These are phyloP conservation scores for Naganishia antarctica DNA, from an alignment of 768 basidiomycete species.

Conservation along the genomic window DNA sequence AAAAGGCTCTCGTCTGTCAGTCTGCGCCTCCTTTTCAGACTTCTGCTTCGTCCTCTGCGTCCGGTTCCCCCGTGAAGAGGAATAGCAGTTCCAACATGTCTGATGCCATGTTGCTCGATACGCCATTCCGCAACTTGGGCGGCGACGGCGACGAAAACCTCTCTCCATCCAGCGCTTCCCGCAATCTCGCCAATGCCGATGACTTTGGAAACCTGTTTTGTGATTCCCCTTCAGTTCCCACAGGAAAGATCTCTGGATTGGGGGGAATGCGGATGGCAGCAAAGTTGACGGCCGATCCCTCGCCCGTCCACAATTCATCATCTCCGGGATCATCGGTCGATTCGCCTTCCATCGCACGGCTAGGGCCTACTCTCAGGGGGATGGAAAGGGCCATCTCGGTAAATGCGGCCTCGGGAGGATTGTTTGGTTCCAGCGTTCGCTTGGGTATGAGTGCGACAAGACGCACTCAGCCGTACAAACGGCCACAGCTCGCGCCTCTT, in stretches of 20 bases:
- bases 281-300: slow-evolving; percentile 29
- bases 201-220: slow-evolving; percentile 44
- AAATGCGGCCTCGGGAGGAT: slow-evolving; percentile 30
- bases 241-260: slow-evolving; percentile 6
- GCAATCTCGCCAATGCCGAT: slow-evolving; percentile 35
- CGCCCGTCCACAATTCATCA: slow-evolving; percentile 30
- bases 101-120: slow-evolving; percentile 42
- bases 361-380: slow-evolving; percentile 27
- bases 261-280: slow-evolving; percentile 14
- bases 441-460: slow-evolving; percentile 32
- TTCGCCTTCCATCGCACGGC: slow-evolving; percentile 43
- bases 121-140: slow-evolving; percentile 28
- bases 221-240: slow-evolving; percentile 41
- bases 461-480: slow-evolving; percentile 39
- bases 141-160: not conserved
- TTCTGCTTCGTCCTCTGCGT: slow-evolving; percentile 23
- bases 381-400: slow-evolving; percentile 38
- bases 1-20: slow-evolving; percentile 28
- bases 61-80: slow-evolving; percentile 22
- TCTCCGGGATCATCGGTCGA: slow-evolving; percentile 44
- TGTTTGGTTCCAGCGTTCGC: slow-evolving; percentile 34
- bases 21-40: slow-evolving; percentile 32
- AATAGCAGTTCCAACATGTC: slow-evolving; percentile 27
- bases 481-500: slow-evolving; percentile 39
- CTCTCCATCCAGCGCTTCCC: slow-evolving; percentile 13